phyloP scores from a whole-genome alignment of 345 rosid species.

The Psidium friedrichsthalianum region DNA sequence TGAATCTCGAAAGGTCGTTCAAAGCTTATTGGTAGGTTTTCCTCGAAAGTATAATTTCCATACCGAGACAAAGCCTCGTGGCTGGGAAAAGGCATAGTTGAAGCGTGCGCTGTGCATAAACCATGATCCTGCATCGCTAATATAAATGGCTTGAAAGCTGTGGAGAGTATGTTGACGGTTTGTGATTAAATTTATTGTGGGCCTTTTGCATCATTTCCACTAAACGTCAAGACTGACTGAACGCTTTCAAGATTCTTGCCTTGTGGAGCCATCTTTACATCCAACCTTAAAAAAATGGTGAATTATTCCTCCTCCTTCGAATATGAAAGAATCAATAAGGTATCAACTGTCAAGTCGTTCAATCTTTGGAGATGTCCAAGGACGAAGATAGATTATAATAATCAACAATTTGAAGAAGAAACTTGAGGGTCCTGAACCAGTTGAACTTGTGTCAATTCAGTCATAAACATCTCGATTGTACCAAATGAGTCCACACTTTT shows the following conservation, averaged over 20 bases:
- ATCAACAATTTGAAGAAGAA: background rate
- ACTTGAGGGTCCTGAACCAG: no score
- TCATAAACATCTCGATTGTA: no score
- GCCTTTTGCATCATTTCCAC: background rate
- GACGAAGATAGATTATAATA: background rate
- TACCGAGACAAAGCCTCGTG: background rate
- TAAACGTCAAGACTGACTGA: background rate
- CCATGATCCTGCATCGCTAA: background rate
- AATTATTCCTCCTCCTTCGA: background rate
- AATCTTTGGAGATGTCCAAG: background rate
- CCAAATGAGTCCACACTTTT: no score
- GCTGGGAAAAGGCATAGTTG: background rate
- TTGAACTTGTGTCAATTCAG: no score
- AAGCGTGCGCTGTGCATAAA: background rate
- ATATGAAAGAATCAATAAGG: background rate
- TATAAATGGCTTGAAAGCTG: background rate
- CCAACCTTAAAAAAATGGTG: background rate
- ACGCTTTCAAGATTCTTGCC: background rate
- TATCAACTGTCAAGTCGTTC: background rate
- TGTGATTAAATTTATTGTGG: background rate
- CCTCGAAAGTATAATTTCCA: background rate
- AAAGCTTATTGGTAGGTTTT: background rate
- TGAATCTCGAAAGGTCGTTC: background rate
- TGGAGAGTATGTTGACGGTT: background rate
- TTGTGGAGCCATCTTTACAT: background rate